These are phyloP conservation scores for Tilletia indica DNA, from an alignment of 1,284 basidiomycete species.

Conservation along the genomic window DNA sequence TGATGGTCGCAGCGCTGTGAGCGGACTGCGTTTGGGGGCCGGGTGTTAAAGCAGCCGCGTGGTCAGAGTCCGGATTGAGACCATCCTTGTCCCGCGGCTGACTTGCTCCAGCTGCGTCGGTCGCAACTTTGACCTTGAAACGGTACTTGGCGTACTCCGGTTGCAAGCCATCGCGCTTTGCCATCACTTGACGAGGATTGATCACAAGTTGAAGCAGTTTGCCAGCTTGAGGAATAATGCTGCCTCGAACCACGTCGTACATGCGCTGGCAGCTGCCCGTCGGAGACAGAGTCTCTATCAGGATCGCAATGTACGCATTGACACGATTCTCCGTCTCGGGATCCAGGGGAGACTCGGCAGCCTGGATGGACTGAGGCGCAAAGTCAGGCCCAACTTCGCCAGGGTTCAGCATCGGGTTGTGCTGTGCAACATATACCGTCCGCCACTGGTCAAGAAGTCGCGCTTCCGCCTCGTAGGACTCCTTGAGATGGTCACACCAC, in stretches of 20 bases:
- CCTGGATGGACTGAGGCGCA: constrained; percentile 9
- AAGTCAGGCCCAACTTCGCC: constrained; percentile 28
- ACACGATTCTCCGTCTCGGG: constrained; percentile 1
- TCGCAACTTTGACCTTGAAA: constrained; percentile 22
- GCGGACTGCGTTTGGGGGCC: neutral
- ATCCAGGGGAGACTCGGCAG: neutral
- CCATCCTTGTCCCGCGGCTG: neutral
- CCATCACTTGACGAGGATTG: constrained; percentile 47
- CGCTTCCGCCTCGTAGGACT: constrained; percentile 33
- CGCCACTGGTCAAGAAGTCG: constrained; percentile 37
- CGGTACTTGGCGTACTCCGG: constrained; percentile 53
- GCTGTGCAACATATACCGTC: constrained; percentile 25
- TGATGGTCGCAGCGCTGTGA: neutral
- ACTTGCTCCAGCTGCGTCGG: neutral
- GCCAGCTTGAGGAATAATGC: constrained; percentile 42
- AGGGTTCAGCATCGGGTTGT: constrained; percentile 28
- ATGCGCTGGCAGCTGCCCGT: constrained; percentile 32
- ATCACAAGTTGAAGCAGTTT: constrained; percentile 46
- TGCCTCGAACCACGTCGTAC: constrained; percentile 33
- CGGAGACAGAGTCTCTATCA: neutral
- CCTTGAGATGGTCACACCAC: constrained; percentile 36
- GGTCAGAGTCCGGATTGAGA: no score
- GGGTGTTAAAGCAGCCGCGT: neutral
- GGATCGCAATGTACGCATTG: neutral
- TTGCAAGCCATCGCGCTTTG: constrained; percentile 54